These are phyloP conservation scores for Cytospora leucostoma DNA, from an alignment of 2,329 filamentous ascomycete genomes.

Conservation along the genomic window DNA sequence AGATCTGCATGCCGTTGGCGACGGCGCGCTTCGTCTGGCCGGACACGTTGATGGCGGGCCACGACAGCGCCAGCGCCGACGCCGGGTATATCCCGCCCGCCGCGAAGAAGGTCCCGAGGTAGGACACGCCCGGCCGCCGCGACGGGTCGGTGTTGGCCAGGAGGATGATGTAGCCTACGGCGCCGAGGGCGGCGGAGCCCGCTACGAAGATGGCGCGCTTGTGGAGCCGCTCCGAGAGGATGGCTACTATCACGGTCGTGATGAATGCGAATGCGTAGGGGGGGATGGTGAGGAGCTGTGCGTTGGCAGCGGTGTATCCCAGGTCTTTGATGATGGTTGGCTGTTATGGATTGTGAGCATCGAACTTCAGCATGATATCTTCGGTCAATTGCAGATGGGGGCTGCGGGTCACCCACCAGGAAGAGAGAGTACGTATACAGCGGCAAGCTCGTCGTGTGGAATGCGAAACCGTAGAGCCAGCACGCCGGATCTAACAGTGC, in stretches of 20 bases:
- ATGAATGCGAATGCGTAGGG: constrained; percentile 65
- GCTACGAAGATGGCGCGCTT: constrained; percentile 66
- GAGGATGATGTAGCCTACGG: constrained; percentile 64
- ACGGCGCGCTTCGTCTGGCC: constrained; percentile 70
- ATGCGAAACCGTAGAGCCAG: constrained; percentile 71
- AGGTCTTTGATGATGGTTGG: constrained; percentile 57
- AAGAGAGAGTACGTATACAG: constrained; percentile 60
- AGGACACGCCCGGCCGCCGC: constrained; percentile 56
- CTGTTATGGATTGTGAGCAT: constrained; percentile 26
- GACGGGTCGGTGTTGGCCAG: constrained; percentile 51
- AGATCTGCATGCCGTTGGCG: constrained; percentile 71
- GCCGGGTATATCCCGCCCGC: constrained; percentile 69
- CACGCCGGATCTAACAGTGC: constrained; percentile 69
- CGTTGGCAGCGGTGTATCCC: constrained; percentile 54
- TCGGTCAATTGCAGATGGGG: neutral
- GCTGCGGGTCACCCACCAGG: constrained; percentile 40
- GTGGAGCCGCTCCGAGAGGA: constrained; percentile 59
- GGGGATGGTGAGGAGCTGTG: constrained; percentile 63
- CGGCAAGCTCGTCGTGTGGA: constrained; percentile 71
- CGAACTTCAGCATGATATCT: no score
- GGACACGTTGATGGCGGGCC: constrained; percentile 72
- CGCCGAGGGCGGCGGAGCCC: constrained; percentile 55
- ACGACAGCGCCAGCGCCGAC: constrained; percentile 63
- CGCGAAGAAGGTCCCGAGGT: constrained; percentile 63
- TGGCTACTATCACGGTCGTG: constrained; percentile 59